Percentiles rank a stretch among this genome's conserved stretches.
Evolutionary conservation across 2,329 filamentous ascomycete species (phyloP).

Genomic region (Zymoseptoria passerinii): DNA sequence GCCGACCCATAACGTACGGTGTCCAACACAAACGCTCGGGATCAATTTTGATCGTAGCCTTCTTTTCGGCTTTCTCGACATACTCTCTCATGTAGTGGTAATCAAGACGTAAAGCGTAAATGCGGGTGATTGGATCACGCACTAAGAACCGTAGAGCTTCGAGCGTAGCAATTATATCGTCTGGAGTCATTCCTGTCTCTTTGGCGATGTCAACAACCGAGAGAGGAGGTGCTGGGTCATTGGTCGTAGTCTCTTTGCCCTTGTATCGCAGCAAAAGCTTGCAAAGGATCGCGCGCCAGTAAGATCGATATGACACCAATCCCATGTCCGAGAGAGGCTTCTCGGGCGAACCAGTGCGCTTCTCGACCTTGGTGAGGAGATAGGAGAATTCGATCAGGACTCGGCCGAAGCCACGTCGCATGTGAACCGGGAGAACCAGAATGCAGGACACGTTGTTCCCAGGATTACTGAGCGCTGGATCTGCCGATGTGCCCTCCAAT

Average conservation of each 20-base stretch:
- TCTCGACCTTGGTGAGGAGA: conserved; percentile 82
- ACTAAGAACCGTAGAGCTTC: conserved; percentile 86
- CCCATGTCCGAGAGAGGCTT: conserved; percentile 98
- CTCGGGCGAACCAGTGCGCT: conserved; percentile 90
- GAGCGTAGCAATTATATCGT: conserved; percentile 89
- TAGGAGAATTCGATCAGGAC: conserved; percentile 98
- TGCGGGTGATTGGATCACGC: conserved; percentile 76
- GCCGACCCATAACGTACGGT: conserved; percentile 87
- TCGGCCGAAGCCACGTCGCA: conserved; percentile 93
- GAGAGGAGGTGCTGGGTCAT: conserved; percentile 26
- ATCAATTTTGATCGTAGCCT: conserved; percentile 79
- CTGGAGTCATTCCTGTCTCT: conserved; percentile 87
- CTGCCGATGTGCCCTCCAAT: conserved; percentile 17
- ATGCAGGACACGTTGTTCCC: conserved; percentile 95
- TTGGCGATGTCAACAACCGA: conserved; percentile 64
- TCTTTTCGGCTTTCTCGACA: conserved; percentile 79
- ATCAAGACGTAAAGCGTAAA: conserved; percentile 85
- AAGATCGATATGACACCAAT: conserved; percentile 91
- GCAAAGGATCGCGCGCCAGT: conserved; percentile 87
- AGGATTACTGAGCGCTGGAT: conserved; percentile 27
- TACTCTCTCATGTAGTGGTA: conserved; percentile 78
- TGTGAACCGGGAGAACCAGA: conserved; percentile 88
- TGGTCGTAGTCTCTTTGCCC: conserved; percentile 22
- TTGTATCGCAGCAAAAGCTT: conserved; percentile 66
- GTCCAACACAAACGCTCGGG: conserved; percentile 82